Evolutionary conservation across 108 stramenopile genomes (phyloP), one percentile per base, ranked within the genome.

Genomic region (Cyclotella sp.): DNA sequence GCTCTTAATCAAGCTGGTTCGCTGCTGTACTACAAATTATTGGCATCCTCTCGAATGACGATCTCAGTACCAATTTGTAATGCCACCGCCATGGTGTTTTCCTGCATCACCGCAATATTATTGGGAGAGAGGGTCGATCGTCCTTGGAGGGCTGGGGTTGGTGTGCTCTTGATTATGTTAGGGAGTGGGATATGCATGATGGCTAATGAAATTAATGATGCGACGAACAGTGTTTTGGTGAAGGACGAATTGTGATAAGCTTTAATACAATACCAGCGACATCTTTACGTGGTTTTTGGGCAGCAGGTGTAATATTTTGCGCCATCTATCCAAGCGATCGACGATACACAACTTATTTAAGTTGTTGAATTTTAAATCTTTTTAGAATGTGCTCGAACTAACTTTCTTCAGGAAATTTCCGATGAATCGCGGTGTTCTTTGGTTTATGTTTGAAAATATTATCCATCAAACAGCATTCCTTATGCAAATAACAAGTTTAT

Each of bases 21-120:
- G n/a, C 12, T 94, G 6, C 76, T 92, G 6, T 95, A 88, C 49
- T 95, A 95, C 68, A 72, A 88, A 63, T 65, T 85, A 39, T 68
- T 95, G 57, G 90, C 89, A 3, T 87, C 87, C 30, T 91, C 91
- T 9, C 84, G 91, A 62, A 61, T 95, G 12, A 87, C 87, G 28
- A 61, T 87, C 28, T 86, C 93, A 8, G 91, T 92, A 51, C 91
- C 93, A 45, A 84, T 90, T 21, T 92, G 91, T 78, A 95, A 95
- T 86, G 90, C 87, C 18, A 83, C 92, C 27, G 90, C 93, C 27
- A 70, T 95, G 68, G 83, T 91, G 28, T 95, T 95, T 83, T 90
- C 91, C 9, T 79, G 88, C 51, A 47, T 84, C 34, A 91, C 91
- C 11, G 87, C 87, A 68, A 73, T 68, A 22, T 34, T 78, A 19